Evolutionary conservation across 139 green algal genomes (phyloP), one percentile per base, ranked within the genome.

Genomic region (Chlamydomonas asymmetrica): DNA sequence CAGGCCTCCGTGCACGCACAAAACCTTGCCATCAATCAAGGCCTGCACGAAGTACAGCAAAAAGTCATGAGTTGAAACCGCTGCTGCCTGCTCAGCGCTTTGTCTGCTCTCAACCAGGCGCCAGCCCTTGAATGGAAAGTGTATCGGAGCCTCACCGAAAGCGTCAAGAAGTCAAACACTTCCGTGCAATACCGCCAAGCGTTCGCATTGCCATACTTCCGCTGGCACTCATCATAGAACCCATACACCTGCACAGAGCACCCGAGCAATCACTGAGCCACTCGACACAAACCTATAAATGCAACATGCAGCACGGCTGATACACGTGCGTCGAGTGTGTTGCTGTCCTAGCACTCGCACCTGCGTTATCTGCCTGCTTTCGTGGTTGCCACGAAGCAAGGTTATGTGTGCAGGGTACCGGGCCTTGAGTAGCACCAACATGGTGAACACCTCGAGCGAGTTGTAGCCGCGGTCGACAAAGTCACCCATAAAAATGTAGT

Each of bases 401-500:
- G 97, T 99, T 71, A 99, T 96, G 88, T 97, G 87, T 1, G 93
- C 92, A 10, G 96, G 96, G 48, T 91, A 97, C 10, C 93, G 84
- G 2, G 93, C 94, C 63, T 98, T 99, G 29, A 99, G 88, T 52
- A 99, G 82, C 87, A 99, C 88, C n/a, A 99, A 89, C 81, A 99
- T 82, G 2, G 95, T 99, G 83, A 99, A 99, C 9, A 95, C 89
- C 88, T 99, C 97, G 35, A 99, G 78, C 65, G 88, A 97, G 88
- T 99, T 99, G 89, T 98, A 99, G 10, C 97, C 96, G 3, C 97
- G 85, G 85, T 99, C 97, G 54, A 99, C 97, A 84, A 99, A 99
- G 78, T 99, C 97, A 3, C 97, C 96, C 96, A 99, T 98, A 85
- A 99, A 99, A 66, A 99, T 97, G 89, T 99, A 99, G 82, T 93